Conservation (phyloP, 2,329 filamentous ascomycete species). For the Pseudocercospora fijiensis region DNA sequence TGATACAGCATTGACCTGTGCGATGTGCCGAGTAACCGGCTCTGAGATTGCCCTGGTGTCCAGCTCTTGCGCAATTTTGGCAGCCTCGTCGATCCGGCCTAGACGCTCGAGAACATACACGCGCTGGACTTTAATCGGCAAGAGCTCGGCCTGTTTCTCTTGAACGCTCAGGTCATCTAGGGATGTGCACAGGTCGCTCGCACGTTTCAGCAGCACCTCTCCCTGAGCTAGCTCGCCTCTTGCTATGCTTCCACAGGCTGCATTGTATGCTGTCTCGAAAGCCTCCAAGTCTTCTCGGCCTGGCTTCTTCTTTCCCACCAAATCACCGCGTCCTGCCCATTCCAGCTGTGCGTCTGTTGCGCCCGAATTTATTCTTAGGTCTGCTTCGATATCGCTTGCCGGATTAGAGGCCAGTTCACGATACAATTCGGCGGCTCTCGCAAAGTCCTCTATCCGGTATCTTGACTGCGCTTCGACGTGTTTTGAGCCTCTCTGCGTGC, state of each 20-base stretch:
- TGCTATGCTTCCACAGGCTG: conserved; percentile 70
- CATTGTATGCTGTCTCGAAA: conserved; percentile 81
- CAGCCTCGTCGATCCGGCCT: conserved; percentile 66
- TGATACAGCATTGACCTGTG: conserved; percentile 64
- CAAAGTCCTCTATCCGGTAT: conserved; percentile 73
- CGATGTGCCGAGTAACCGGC: conserved; percentile 63
- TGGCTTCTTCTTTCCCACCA: conserved; percentile 56
- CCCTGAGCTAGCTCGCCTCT: conserved; percentile 65
- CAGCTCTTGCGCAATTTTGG: conserved; percentile 61
- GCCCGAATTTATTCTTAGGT: conserved; percentile 72
- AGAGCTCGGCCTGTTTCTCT: conserved; percentile 71
- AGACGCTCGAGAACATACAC: conserved; percentile 68
- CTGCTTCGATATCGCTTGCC: conserved; percentile 64
- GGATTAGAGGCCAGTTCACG: conserved; percentile 53
- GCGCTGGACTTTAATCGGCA: conserved; percentile 75
- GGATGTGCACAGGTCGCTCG: conserved; percentile 69
- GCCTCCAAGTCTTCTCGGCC: conserved; percentile 65
- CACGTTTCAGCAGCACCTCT: conserved; percentile 65
- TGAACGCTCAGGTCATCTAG: conserved; percentile 71
- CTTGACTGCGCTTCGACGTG: conserved; percentile 66
- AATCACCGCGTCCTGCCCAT: conserved; percentile 61
- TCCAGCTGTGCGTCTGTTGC: conserved; percentile 71
- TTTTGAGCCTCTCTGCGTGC: conserved; percentile 51
- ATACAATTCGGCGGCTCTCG: conserved; percentile 65
- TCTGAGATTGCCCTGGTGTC: conserved; percentile 65